Base-by-base conservation (phyloP, 768 basidiomycete species). In the Tulasnella calospora region DNA sequence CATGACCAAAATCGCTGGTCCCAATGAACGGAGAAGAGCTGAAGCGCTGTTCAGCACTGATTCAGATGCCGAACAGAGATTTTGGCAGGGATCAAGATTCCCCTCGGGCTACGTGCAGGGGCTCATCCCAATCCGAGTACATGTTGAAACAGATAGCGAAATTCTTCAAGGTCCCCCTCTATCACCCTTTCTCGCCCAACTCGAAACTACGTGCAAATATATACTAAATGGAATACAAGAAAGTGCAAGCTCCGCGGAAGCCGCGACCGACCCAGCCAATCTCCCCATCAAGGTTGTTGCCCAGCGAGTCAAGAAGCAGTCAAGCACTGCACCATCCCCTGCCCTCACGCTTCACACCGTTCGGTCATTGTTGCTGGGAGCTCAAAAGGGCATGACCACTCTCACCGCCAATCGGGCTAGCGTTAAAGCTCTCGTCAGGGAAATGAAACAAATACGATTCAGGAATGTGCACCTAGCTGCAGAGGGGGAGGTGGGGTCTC, bases 321-420 rank as follows among this genome's bases (percentile, higher is more conserved):
- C 69, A 19, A 71, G n/a, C 61, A 41, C 15, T 15, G 7, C 51
- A 35, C 1, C 41, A 9, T 71, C 77, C n/a, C 69, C 77, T 4
- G 77, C 77, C 40, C 71, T 47, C 74, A 94, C 94, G 0, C 88
- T 88, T 12, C 94, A 96, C 83, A 96, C 95, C 0, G 88, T 93
- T 12, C 87, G 89, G 77, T 93, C 91, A 76, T 86, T 95, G 85
- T 84, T 90, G 27, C 89, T 88, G 82, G 95, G 94, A 21, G 89
- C 91, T 0, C 84, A 84, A 51, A 84, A 88, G 36, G 90, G 91
- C 0, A 91, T 92, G 92, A 96, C 95, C 80, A 94, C 93, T n/a
- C 85, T 96, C 71, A 96, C 94, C 5, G 94, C 94, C 12, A 96
- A 97, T 81, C 87, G 89, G 80, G 88, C 91, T 40, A 94, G 94